Evolutionary conservation across 257 asterid genomes (phyloP), one percentile per base, ranked within the genome.

Genomic region (Nicotiana attenuata): DNA sequence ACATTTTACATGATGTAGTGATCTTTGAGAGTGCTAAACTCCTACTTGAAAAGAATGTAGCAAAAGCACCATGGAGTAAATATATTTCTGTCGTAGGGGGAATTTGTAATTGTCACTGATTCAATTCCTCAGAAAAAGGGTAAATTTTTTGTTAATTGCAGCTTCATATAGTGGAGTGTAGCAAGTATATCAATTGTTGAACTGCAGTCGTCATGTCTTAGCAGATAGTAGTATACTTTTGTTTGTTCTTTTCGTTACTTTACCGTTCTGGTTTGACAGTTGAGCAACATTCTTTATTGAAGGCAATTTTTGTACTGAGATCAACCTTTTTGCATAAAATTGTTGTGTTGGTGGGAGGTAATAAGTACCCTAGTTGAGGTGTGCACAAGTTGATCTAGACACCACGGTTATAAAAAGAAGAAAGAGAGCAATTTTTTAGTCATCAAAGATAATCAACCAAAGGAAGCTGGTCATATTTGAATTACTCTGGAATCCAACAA

Each of bases 1-100:
- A 77, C 73, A 20, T 81, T 64, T 41, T 80, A 61, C 56, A 56
- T 84, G n/a, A 13, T 82, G 69, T 76, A 4, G 47, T 41, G 59
- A 24, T 66, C 57, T 28, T 26, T 80, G 75, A 35, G 83, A 52
- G 82, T 75, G 84, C 75, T 77, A 65, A 80, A 81, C 53, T 76
- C 81, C 77, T 59, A 80, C 82, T 63, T 80, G 86, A 75, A 80
- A 61, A 84, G 88, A 88, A 78, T 83, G 89, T 84, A 81, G 84
- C 82, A 90, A 68, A 71, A 81, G 85, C 81, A 81, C 78, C 66
- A 82, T 81, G 63, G 84, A 82, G 73, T 80, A 83, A 78, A 85
- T 87, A 71, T 71, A 16, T 71, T 71, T 71, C 13, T 19, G 26
- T 56, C 63, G 2, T 56, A 17, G 4, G 24, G n/a, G 63, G 24